Evolutionary conservation across 805 yeast species (phyloP).

Genomic region (Dipodascus albidus): DNA sequence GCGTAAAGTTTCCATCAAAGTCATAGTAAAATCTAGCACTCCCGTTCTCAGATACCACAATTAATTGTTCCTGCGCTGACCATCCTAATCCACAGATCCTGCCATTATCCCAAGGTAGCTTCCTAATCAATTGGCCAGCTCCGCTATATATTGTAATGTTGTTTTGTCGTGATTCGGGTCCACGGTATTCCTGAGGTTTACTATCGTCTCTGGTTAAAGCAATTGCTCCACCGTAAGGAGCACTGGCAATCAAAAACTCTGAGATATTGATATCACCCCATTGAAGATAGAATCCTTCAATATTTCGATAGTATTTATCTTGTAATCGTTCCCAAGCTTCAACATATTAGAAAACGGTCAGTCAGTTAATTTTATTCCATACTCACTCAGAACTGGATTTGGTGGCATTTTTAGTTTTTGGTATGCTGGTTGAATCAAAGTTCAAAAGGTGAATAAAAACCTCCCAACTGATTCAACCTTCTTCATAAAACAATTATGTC

Average conservation of each 20-base stretch:
- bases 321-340: conserved; percentile 72
- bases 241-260: conserved; percentile 37
- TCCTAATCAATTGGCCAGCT: conserved; percentile 20
- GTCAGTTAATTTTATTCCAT: not conserved
- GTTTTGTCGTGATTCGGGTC: conserved; percentile 11
- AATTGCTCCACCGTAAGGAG: conserved; percentile 43
- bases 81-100: conserved; percentile 44
- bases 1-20: conserved; percentile 56
- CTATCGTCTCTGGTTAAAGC: conserved; percentile 32
- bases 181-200: conserved; percentile 15
- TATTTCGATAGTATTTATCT: conserved; percentile 53
- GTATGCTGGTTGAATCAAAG: not conserved
- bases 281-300: conserved; percentile 43
- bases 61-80: conserved; percentile 40
- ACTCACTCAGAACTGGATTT: not conserved
- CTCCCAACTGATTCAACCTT: not conserved
- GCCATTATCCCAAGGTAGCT: conserved; percentile 31
- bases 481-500: not conserved
- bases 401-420: not conserved
- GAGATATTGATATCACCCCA: conserved; percentile 36
- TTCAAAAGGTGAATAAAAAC: not conserved
- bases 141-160: conserved; percentile 22
- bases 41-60: conserved; percentile 44
- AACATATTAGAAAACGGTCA: not conserved
- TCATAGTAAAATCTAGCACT: conserved; percentile 48